Percentiles rank a stretch among this genome's conserved stretches.
Conservation (phyloP, 2,329 filamentous ascomycete genomes). For the Ceratocystiopsis brevicomis region DNA sequence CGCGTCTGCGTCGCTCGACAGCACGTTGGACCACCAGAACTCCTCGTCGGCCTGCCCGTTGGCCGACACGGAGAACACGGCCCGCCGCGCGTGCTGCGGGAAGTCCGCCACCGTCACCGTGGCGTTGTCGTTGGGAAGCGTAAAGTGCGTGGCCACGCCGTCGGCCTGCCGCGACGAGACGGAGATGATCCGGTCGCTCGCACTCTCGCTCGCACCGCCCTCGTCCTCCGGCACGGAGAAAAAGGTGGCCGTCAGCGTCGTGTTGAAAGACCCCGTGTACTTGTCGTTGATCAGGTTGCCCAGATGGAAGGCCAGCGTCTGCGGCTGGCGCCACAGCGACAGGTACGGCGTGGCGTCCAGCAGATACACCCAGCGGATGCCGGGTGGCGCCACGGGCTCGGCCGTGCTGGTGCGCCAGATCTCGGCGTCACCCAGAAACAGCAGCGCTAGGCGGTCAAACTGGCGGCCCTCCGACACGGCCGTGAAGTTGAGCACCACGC, state of each 20-base stretch:
- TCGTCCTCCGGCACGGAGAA: conserved; percentile 26
- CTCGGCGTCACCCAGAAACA: conserved; percentile 62
- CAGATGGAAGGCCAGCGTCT: conserved; percentile 65
- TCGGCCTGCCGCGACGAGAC: conserved; percentile 35
- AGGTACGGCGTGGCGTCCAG: conserved; percentile 64
- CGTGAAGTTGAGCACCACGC: conserved; percentile 58
- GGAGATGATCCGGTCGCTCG: conserved; percentile 49
- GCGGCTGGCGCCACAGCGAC: conserved; percentile 45
- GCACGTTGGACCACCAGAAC: conserved; percentile 71
- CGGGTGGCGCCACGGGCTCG: conserved; percentile 45
- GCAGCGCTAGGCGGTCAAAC: conserved; percentile 55
- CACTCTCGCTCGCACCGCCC: no score
- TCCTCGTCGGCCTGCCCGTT: conserved; percentile 62
- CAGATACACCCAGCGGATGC: conserved; percentile 57
- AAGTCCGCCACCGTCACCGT: conserved; percentile 35
- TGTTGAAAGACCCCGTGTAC: conserved; percentile 58
- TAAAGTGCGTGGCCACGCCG: conserved; percentile 45
- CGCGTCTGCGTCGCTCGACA: conserved; percentile 36
- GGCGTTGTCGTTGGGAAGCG: conserved; percentile 42
- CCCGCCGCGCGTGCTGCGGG: conserved; percentile 46
- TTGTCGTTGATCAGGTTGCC: conserved; percentile 51
- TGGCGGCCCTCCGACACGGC: conserved; percentile 53
- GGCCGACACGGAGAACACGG: conserved; percentile 57
- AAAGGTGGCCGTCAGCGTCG: conserved; percentile 55
- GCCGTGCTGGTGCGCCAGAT: conserved; percentile 73